Conservation (phyloP, 2,329 filamentous ascomycete genomes). For the Diplodia mutila region DNA sequence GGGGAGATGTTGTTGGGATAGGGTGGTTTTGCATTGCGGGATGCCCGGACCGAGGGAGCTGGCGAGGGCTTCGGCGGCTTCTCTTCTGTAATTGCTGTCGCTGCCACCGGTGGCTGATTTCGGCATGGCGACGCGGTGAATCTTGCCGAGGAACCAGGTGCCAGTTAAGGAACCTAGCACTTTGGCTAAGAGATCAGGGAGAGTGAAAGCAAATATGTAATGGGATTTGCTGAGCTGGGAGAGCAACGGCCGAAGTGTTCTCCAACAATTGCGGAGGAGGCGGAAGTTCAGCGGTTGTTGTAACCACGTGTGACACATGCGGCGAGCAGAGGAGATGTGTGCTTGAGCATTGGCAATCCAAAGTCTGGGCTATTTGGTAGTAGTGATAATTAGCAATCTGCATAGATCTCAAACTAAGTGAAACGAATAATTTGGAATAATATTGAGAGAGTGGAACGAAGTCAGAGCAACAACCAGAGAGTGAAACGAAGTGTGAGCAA, state of each 20-base stretch:
- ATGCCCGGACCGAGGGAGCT: slow-evolving; percentile 56
- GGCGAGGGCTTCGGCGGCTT: slow-evolving; percentile 54
- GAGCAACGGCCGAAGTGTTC: slow-evolving; percentile 52
- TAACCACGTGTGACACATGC: slow-evolving; percentile 56
- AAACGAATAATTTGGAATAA: background rate
- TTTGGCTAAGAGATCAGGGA: slow-evolving; percentile 51
- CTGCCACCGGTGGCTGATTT: slow-evolving; percentile 28
- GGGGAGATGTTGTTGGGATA: slow-evolving; percentile 32
- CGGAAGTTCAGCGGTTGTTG: slow-evolving; percentile 50
- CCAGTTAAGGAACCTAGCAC: slow-evolving; percentile 55
- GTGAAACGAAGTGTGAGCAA: too few species aligned
- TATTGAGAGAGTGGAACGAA: too few species aligned
- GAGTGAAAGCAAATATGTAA: slow-evolving; percentile 60
- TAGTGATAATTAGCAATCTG: background rate
- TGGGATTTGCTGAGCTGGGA: slow-evolving; percentile 54
- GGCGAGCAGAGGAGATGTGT: slow-evolving; percentile 48
- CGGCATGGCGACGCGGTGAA: slow-evolving; percentile 47
- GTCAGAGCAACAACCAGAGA: too few species aligned
- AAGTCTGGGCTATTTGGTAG: slow-evolving; percentile 50
- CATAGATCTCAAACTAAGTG: too few species aligned
- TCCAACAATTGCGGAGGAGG: slow-evolving; percentile 50
- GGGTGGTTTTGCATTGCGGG: slow-evolving; percentile 43
- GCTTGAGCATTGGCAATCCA: slow-evolving; percentile 48
- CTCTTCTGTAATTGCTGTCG: slow-evolving; percentile 27
- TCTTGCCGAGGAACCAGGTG: slow-evolving; percentile 50